These are phyloP conservation scores for Setaria italica DNA, from an alignment of 202 grass and related monocot species.

Conservation along the genomic window DNA sequence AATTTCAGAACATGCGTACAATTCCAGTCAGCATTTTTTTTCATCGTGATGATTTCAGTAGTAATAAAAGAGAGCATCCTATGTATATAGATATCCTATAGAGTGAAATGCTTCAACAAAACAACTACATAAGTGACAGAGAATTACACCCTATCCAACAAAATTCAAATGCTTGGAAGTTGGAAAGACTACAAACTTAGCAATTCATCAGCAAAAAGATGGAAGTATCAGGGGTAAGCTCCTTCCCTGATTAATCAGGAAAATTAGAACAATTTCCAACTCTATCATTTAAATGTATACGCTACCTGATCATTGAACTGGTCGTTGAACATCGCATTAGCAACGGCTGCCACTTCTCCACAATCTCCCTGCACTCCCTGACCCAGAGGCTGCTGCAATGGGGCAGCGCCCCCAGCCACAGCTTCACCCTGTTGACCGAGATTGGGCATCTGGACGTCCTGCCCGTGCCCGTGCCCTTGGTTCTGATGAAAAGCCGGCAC, in stretches of 20 bases:
- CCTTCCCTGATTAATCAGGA: neutral
- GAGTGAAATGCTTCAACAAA: neutral
- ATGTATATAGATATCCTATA: neutral
- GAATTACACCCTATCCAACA: neutral
- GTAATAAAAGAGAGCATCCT: neutral
- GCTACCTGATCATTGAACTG: conserved; percentile 57
- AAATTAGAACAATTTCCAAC: neutral
- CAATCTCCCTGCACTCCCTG: conserved; percentile 35
- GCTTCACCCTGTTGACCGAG: neutral
- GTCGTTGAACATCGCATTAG: conserved; percentile 48
- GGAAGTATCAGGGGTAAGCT: neutral
- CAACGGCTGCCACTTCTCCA: conserved; percentile 25
- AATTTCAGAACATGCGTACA: neutral
- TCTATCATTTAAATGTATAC: neutral
- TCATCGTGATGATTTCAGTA: neutral
- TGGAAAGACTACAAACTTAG: neutral
- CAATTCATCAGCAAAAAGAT: neutral
- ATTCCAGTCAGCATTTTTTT: neutral
- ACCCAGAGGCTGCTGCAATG: conserved; percentile 7
- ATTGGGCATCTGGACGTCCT: conserved; percentile 27
- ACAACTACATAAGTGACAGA: neutral
- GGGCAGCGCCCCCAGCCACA: neutral
- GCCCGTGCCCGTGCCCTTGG: conserved; percentile 28
- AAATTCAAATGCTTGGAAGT: neutral
- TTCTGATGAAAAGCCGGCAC: conserved; percentile 26